phyloP scores from a whole-genome alignment of 2,329 filamentous ascomycete genomes.

The Aspergillus ochraceus region DNA sequence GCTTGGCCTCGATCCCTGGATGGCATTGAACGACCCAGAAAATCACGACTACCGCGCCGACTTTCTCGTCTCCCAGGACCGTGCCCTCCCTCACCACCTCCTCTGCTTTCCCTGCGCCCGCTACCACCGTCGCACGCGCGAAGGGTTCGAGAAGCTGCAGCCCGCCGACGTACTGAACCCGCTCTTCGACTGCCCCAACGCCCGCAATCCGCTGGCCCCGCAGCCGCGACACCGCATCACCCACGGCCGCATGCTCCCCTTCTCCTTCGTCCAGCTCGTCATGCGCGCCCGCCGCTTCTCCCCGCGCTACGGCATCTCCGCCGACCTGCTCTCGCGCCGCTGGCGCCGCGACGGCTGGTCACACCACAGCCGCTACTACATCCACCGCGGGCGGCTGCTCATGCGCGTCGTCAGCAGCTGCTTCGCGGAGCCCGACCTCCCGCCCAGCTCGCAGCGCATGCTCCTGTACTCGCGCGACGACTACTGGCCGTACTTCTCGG shows the following conservation, averaged over 20 bases:
- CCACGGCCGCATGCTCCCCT: slow-evolving; percentile 56
- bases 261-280: slow-evolving; percentile 60
- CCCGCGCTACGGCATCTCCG: slow-evolving; percentile 49
- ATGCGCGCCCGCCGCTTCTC: slow-evolving; percentile 52
- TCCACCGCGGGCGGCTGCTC: slow-evolving; percentile 56
- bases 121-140: slow-evolving; percentile 56
- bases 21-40: slow-evolving; percentile 40
- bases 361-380: slow-evolving; percentile 55
- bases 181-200: slow-evolving; percentile 57
- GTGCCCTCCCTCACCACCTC: slow-evolving; percentile 54
- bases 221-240: slow-evolving; percentile 56
- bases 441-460: slow-evolving; percentile 53
- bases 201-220: slow-evolving; percentile 47
- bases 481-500: slow-evolving; percentile 63
- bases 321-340: slow-evolving; percentile 51
- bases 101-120: slow-evolving; percentile 59
- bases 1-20: slow-evolving; percentile 44
- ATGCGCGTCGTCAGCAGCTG: slow-evolving; percentile 58
- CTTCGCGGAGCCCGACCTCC: slow-evolving; percentile 54
- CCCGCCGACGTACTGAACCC: slow-evolving; percentile 57
- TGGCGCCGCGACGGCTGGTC: slow-evolving; percentile 59
- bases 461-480: slow-evolving; percentile 61
- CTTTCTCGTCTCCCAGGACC: slow-evolving; percentile 55
- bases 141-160: slow-evolving; percentile 55
- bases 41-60: slow-evolving; percentile 49